Percentiles rank a stretch among this genome's conserved stretches.
Evolutionary conservation across 2,329 filamentous ascomycete genomes (phyloP).

Genomic region (Ophiostoma sp.): DNA sequence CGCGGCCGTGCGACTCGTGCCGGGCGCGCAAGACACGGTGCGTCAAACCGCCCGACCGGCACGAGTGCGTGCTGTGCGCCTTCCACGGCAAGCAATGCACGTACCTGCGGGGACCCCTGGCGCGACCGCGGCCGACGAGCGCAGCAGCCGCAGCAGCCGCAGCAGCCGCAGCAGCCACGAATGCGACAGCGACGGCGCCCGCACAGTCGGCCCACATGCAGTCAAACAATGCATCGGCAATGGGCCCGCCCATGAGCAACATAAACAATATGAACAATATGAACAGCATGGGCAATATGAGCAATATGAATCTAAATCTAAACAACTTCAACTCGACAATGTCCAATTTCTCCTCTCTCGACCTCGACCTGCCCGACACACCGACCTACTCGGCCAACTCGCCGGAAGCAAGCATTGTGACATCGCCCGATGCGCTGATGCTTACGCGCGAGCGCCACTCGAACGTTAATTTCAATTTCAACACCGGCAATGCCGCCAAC

Average conservation of each 20-base stretch:
- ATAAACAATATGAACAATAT: not conserved
- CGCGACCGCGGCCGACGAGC: constrained; percentile 6
- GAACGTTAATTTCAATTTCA: not conserved
- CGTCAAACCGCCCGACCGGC: constrained; percentile 15
- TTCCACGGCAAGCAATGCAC: constrained; percentile 17
- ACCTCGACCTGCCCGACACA: constrained; percentile 2
- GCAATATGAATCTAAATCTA: too few species aligned
- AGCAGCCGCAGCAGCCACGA: not conserved
- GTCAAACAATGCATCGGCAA: not conserved
- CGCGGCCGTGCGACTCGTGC: constrained; percentile 17
- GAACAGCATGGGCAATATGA: not conserved
- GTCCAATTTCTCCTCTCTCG: not conserved
- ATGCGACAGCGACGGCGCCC: not conserved
- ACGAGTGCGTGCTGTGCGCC: constrained; percentile 16
- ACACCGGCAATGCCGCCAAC: not conserved
- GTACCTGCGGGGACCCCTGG: constrained; percentile 8
- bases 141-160: not conserved
- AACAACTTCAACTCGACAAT: not conserved
- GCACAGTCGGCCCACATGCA: not conserved
- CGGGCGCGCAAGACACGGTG: constrained; percentile 16
- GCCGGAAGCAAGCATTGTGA: not conserved
- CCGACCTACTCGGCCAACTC: not conserved
- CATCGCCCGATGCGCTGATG: constrained; percentile 10
- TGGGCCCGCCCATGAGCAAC: not conserved
- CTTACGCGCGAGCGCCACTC: constrained; percentile 6